Base-by-base conservation (phyloP, 805 yeast genomes). In the Ogataea nitratoaversa region DNA sequence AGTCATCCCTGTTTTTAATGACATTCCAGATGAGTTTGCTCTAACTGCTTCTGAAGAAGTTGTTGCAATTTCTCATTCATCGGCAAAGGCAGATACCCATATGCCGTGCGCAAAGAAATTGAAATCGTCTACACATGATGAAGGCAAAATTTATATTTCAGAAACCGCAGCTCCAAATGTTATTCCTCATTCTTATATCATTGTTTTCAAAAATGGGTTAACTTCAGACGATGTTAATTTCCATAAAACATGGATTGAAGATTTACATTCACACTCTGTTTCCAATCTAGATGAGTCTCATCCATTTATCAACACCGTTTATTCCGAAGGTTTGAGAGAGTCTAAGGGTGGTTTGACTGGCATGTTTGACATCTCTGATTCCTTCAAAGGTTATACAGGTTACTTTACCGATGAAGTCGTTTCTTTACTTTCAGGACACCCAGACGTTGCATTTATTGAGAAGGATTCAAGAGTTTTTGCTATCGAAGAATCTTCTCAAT, bases 351-450 rank as follows among this genome's bases (percentile, higher is more conserved):
- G 86, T 52, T 67, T 80, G 47, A 59, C 72, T 42, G 84, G 80
- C 59, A 57, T 71, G 19, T 87, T 84, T 68, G 60, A 74, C 56
- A 71, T 88, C 49, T 79, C 70, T 43, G 70, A 71, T 42, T 47
- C 62, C 32, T 65, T 87, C 59, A 67, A 68, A 45, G 99, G 98
- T 50, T 91, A 90, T 71, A 70, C 90, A 38, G 99, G 96, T 44
- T 74, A 71, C 64, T 88, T 93, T 72, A 74, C 85, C 50, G 82
- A 80, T 37, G 77, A 78, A 38, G 80, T 88, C 40, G 67, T 91
- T 42, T 86, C 86, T 42, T 68, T 81, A 55, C 79, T 93, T 54
- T 67, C 74, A 48, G 63, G 66, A 40, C 70, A 74, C 51, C 80
- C 81, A 6, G 68, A 69, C 34, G 79, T 79, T 38, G 74, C 74